phyloP scores from a whole-genome alignment of 1,284 basidiomycete species.

The Austroboletus sp. region DNA sequence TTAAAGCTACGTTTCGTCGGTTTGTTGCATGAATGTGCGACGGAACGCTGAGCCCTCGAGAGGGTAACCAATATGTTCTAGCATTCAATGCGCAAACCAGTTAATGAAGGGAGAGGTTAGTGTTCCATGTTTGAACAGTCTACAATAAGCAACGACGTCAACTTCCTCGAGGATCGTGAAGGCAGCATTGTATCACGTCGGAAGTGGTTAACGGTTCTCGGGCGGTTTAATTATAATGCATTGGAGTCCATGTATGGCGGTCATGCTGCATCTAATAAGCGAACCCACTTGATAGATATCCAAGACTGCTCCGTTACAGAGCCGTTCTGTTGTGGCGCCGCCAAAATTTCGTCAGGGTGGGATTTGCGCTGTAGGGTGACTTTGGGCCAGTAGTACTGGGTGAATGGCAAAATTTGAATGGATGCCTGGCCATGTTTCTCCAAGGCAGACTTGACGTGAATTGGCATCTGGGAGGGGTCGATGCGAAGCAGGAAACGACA shows the following conservation, averaged over 20 bases:
- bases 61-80: too few relatives aligned
- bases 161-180: too few relatives aligned
- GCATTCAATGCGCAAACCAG: too few relatives aligned
- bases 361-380: conserved; percentile 32
- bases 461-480: conserved; percentile 39
- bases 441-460: conserved; percentile 12
- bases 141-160: too few relatives aligned
- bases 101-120: too few relatives aligned
- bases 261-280: conserved; percentile 40
- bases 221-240: too few relatives aligned
- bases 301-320: conserved; percentile 32
- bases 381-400: conserved; percentile 45
- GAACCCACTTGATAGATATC: conserved; percentile 45
- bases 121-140: too few relatives aligned
- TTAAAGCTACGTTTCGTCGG: conserved; percentile 17
- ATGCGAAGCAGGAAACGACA: conserved; percentile 51
- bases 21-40: background rate
- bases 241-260: background rate
- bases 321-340: conserved; percentile 9
- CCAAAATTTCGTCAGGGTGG: conserved; percentile 22
- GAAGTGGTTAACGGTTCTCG: too few relatives aligned
- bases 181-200: background rate
- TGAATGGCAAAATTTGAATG: conserved; percentile 34
- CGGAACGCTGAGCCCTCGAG: too few relatives aligned
- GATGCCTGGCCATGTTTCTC: conserved; percentile 16